Evolutionary conservation across 805 yeast genomes (phyloP).

Genomic region (Torulaspora microellipsoides): DNA sequence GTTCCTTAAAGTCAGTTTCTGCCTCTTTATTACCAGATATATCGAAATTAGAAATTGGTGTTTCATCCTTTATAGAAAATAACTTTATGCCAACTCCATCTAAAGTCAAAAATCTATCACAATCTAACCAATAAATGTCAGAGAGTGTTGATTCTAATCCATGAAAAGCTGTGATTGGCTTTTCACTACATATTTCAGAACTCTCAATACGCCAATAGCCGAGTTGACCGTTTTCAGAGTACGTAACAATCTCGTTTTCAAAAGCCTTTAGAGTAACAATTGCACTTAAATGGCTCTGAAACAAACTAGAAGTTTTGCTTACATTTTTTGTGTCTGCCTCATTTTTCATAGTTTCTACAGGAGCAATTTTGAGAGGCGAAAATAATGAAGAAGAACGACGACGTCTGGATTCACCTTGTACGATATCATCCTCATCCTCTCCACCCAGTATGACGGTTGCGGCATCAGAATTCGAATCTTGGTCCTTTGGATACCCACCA

Average conservation of each 20-base stretch:
- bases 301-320: constrained; percentile 4
- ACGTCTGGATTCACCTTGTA: constrained; percentile 6
- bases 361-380: constrained; percentile 6
- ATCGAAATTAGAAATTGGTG: constrained; percentile 12
- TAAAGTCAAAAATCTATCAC: constrained; percentile 17
- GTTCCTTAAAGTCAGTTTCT: background rate
- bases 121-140: constrained; percentile 28
- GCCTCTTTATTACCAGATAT: constrained; percentile 11
- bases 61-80: constrained; percentile 12
- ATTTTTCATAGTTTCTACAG: constrained; percentile 1
- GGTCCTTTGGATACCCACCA: background rate
- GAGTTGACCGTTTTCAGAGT: constrained; percentile 8
- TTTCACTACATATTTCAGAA: constrained; percentile 11
- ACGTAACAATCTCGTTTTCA: constrained; percentile 9
- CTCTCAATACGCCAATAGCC: constrained; percentile 17
- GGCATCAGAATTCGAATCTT: constrained; percentile 11
- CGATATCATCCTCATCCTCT: constrained; percentile 2
- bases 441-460: constrained; percentile 9
- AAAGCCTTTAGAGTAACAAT: constrained; percentile 7
- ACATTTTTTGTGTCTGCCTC: constrained; percentile 2
- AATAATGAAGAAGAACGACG: constrained; percentile 16
- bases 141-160: constrained; percentile 12
- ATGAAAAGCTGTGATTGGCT: constrained; percentile 15
- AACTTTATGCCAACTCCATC: constrained; percentile 22
- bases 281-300: constrained; percentile 1